Evolutionary conservation across 2,329 filamentous ascomycete genomes (phyloP), one percentile per base, ranked within the genome.

Genomic region (Aspergillus quadricinctus): DNA sequence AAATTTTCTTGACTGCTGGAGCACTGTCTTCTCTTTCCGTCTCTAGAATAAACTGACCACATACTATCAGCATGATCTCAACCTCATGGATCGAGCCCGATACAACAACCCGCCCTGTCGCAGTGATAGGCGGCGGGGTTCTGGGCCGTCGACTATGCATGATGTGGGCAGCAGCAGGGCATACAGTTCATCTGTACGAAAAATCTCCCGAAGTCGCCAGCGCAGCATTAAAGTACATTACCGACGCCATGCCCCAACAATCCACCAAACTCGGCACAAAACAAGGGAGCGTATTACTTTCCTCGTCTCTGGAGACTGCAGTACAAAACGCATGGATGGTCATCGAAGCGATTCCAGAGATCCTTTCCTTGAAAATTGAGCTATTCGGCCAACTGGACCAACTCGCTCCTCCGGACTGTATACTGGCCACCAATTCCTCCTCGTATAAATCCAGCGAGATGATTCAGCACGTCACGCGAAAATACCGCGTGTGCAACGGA

Each of bases 301-400:
- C 10, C 4, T 14, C 9, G 9, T 46, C 43, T 0, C 2, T 83
- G 1, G 56, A 69, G 6, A 51, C 60, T 0, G 77, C 79, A 0
- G 75, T 83, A 3, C 54, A 65, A 0, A 66, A 78, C 43, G 76
- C 80, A 1, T 84, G 78, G 81, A 70, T 82, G 3, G 78, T 81
- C 11, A 75, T 82, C 57, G 81, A 82, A 64, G 79, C 76, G 11
- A 75, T 83, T 0, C 81, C 80, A 0, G 82, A 82, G 63, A 77
- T 73, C 50, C 69, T 81, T 7, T 61, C 72, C 3, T 62, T 81
- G 29, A 83, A 83, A 66, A 76, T 78, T 8, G 71, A 72, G 8
- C 78, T 75, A 0, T 79, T 83, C 56, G 77, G 69, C 3, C 71
- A 79, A 3, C 68, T 83, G 10, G 79, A 81, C n/a, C 60, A 61